Conservation (phyloP, 2,329 filamentous ascomycete genomes). For the Cordyceps militaris region DNA sequence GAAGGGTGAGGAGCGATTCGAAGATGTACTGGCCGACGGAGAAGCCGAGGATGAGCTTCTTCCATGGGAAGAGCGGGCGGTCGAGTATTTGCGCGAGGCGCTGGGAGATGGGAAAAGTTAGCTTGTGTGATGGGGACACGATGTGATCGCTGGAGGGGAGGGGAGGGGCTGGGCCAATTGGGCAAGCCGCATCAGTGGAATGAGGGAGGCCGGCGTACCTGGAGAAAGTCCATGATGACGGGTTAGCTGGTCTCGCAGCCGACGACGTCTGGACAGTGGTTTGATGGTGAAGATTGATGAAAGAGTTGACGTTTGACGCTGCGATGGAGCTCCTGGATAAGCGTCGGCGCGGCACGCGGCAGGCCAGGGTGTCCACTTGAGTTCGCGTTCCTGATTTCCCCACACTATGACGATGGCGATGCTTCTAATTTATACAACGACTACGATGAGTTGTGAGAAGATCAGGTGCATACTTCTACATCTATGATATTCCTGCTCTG, state of each 20-base stretch:
- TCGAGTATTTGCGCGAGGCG: slow-evolving; percentile 81
- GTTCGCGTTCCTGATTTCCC: background rate
- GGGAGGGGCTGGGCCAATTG: background rate
- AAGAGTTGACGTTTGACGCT: background rate
- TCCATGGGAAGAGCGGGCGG: slow-evolving; percentile 92
- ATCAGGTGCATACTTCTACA: too few species aligned
- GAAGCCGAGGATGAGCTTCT: slow-evolving; percentile 90
- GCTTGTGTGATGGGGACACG: background rate
- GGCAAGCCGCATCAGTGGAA: background rate
- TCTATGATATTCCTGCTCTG: too few species aligned
- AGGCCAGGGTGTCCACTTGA: slow-evolving; percentile 12
- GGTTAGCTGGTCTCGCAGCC: background rate
- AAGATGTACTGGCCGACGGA: slow-evolving; percentile 85
- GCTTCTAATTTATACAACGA: too few species aligned
- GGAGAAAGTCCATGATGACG: slow-evolving; percentile 38
- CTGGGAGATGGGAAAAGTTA: slow-evolving; percentile 29
- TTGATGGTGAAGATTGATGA: background rate
- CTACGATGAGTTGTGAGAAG: too few species aligned
- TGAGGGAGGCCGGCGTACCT: slow-evolving; percentile 26
- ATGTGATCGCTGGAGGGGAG: background rate
- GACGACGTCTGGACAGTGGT: slow-evolving; percentile 3
- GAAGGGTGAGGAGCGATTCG: slow-evolving; percentile 80
- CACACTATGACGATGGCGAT: background rate
- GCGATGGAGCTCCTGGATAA: background rate
- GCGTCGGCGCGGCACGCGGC: background rate